Evolutionary conservation across 306 rosid genomes (phyloP), one percentile per base, ranked within the genome.

Genomic region (Rosa chinensis): DNA sequence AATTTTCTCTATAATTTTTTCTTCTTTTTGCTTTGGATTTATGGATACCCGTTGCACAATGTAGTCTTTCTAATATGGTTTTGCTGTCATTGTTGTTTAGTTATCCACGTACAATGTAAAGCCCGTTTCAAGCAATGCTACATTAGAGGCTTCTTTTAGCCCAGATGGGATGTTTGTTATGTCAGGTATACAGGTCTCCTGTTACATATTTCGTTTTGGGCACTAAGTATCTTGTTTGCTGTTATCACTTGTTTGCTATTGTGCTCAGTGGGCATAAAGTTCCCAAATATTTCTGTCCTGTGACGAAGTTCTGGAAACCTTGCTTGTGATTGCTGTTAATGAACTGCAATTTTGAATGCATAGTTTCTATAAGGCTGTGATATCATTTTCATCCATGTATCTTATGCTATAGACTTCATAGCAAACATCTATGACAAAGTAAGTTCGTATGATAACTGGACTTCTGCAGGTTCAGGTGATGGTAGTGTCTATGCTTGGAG

Each of bases 111-210:
- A 90, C 84, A 92, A 89, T 72, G 97, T 90, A 49, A 84, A 82
- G 48, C 98, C 94, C 58, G 93, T 95, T 74, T 91, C 96, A 25
- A 68, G 84, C 77, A 90, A 86, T 78, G 89, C 98, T 77, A 95
- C 97, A 11, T 82, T 95, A 82, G 99, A 95, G 89, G 98, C 98
- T 75, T 92, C 99, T 82, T 95, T 92, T 89, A 95, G 97, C 79
- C 98, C 98, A 0, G 98, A 95, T 77, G 98, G 99, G 78, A 95
- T 86, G 97, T 95, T 92, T 88, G 97, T 93, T 42, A 84, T 92
- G 78, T 95, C 98, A 77, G 93, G 98, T 90, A 87, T 62, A 72
- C 77, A 64, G 25, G 59, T 79, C 21, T 68, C 73, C 10, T 70
- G 28, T 77, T 79, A 52, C 28, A 10, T 61, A 50, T 62, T 66